A percentile compares a stretch with the other conserved stretches of the same genome.
phyloP scores from a whole-genome alignment of 768 basidiomycete genomes.

The Leccinum uliginosum region DNA sequence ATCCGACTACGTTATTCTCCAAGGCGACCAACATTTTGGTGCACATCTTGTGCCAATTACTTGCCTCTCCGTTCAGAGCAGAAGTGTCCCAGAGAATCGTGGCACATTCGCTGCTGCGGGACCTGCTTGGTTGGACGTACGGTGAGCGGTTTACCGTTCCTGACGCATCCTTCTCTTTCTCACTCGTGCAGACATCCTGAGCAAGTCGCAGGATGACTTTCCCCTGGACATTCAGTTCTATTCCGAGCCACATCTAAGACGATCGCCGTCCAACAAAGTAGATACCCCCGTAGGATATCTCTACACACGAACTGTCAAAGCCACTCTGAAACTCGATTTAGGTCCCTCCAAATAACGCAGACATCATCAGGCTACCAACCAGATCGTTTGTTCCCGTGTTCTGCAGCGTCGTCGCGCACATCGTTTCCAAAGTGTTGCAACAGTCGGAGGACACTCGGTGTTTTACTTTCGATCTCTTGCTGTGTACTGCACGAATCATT shows the following conservation, averaged over 20 bases:
- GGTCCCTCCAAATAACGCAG: slow-evolving; percentile 32
- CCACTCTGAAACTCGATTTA: slow-evolving; percentile 20
- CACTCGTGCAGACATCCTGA: slow-evolving; percentile 32
- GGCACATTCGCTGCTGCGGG: slow-evolving; percentile 20
- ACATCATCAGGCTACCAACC: slow-evolving; percentile 36
- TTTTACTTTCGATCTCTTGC: slow-evolving; percentile 47
- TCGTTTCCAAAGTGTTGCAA: slow-evolving; percentile 39
- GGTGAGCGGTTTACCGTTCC: slow-evolving; percentile 1
- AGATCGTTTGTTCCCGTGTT: slow-evolving; percentile 43
- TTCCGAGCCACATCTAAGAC: slow-evolving; percentile 33
- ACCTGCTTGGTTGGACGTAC: slow-evolving; percentile 13
- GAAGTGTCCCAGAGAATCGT: slow-evolving; percentile 18
- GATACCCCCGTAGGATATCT: slow-evolving; percentile 31
- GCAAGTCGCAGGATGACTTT: slow-evolving; percentile 32
- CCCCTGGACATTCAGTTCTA: slow-evolving; percentile 40
- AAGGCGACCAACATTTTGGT: slow-evolving; percentile 42
- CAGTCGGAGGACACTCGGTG: slow-evolving; percentile 43
- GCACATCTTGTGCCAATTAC: slow-evolving; percentile 39
- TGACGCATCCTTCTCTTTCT: background rate
- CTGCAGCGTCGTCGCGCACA: slow-evolving; percentile 42
- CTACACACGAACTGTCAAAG: background rate
- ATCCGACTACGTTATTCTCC: slow-evolving; percentile 47
- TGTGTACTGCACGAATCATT: slow-evolving; percentile 37
- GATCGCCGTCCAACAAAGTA: slow-evolving; percentile 27
- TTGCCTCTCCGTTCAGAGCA: slow-evolving; percentile 18